Evolutionary conservation across 805 yeast species (phyloP).

Genomic region (Saturnispora besseyi): DNA sequence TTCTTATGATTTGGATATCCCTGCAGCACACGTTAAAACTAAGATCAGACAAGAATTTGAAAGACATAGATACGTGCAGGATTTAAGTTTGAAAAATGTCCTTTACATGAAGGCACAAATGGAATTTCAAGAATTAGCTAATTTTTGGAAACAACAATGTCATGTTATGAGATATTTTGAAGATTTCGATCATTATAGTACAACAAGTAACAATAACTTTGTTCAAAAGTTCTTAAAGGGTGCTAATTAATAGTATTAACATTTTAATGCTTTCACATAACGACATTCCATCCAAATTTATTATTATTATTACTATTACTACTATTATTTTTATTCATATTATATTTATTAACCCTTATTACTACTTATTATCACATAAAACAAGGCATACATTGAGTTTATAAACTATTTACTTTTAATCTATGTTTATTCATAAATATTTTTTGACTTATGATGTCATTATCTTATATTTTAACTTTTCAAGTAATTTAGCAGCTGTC

Average conservation of each 20-base stretch:
- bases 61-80: slow-evolving; percentile 65
- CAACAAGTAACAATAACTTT: slow-evolving; percentile 50
- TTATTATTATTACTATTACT: not conserved
- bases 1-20: slow-evolving; percentile 65
- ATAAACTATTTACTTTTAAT: not conserved
- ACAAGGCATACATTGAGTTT: too few species aligned
- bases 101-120: slow-evolving; percentile 75
- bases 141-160: slow-evolving; percentile 85
- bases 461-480: slow-evolving; percentile 16
- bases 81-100: slow-evolving; percentile 56
- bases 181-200: slow-evolving; percentile 48
- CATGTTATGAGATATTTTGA: slow-evolving; percentile 79
- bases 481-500: slow-evolving; percentile 30
- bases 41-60: slow-evolving; percentile 86
- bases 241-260: slow-evolving; percentile 21
- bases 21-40: slow-evolving; percentile 69
- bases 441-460: not conserved
- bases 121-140: slow-evolving; percentile 83
- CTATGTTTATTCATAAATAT: not conserved
- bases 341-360: not conserved
- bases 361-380: too few species aligned
- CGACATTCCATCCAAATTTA: slow-evolving; percentile 21
- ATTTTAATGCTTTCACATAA: slow-evolving; percentile 19
- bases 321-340: not conserved
- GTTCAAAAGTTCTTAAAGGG: slow-evolving; percentile 69